Base-by-base conservation (phyloP, 495 filamentous ascomycete genomes). In the Penicillium lagena region DNA sequence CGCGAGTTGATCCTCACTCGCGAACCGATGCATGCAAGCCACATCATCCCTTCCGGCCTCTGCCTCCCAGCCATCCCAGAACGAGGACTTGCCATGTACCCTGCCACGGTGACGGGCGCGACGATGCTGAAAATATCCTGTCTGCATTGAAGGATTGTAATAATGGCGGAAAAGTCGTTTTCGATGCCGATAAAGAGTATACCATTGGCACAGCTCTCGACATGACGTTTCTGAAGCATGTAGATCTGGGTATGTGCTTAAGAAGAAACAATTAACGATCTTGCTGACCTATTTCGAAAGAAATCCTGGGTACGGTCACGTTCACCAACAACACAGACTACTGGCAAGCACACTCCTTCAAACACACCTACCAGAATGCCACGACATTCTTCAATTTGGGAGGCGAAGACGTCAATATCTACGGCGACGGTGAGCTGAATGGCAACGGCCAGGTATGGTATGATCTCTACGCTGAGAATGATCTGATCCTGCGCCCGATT, bases 401-500 rank as follows among this genome's bases (percentile, higher is more conserved):
- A 30, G 83, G 83, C 13, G 64, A 75, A 13, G 81, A 87, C 52
- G 80, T 87, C 29, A 82, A 83, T 50, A 64, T 87, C 37, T 87
- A 84, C 44, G 81, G 81, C 4, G 71, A 71, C 22, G 81, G 81
- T 29, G 82, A 70, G 4, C 55, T 83, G 9, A 72, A 82, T 52
- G 81, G 82, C 28, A 85, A 85, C 49, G 82, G 83, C 1, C 81
- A 87, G 58, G 72, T 80, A 11, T 86, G 81, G 80, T 87, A 86
- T 58, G 81, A 87, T 55, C 59, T 73, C 9, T 79, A 79, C 40
- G 76, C 73, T 1, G 43, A 55, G 29, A 64, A 86, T 47, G 60
- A 69, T 17, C 72, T 77, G 22, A 76, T 79, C 36, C 65, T 81
- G 37, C 73, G 81, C 1, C 81, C 81, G 10, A 71, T 86, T 45